Base-by-base conservation (phyloP, 106 monocot species). In the Narthecium ossifragum region DNA sequence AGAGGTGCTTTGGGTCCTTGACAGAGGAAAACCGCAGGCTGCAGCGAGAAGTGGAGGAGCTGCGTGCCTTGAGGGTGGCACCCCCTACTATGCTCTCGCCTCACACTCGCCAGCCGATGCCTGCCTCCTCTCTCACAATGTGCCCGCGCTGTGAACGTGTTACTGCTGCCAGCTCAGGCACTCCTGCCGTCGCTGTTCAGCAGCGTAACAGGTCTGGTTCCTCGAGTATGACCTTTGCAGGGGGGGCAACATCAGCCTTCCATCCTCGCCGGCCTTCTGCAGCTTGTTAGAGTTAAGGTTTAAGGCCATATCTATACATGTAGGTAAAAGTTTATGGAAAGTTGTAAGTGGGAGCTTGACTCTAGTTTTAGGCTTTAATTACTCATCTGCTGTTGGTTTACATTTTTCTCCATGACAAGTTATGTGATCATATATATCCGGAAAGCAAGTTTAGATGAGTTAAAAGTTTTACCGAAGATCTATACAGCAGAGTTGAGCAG, bases 11-110 rank as follows among this genome's bases (percentile, higher is more conserved):
- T 58, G 82, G 85, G 6, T 82, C 85, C 20, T 70, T 93, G 46
- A 80, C 81, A 10, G 82, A 88, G 72, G 93, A 93, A 80, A 93
- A 93, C 78, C 45, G 75, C 55, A 62, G 88, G 45, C 77, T 93
- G 28, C 93, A 82, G 64, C 61, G 79, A 6, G 93, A 93, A 57
- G 93, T 93, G 41, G 85, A 93, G 76, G 80, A 93, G 71, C 85
- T 93, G 15, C 71, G 93, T 9, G 79, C 93, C 12, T 40, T 88
- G 15, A 70, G 85, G 9, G 75, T 83, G 32, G 78, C 92, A 8
- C 93, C 93, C 33, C 93, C 88, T 15, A 83, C 85, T 2, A 74
- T 85, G 22, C 66, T 93, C 31, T 85, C 85, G 1, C 93, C 93
- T 1, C 82, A 82, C 54, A 88, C 93, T 2, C 61, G 60, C 26